Base-by-base conservation (phyloP, 768 basidiomycete genomes). In the Ramaria sp. region DNA sequence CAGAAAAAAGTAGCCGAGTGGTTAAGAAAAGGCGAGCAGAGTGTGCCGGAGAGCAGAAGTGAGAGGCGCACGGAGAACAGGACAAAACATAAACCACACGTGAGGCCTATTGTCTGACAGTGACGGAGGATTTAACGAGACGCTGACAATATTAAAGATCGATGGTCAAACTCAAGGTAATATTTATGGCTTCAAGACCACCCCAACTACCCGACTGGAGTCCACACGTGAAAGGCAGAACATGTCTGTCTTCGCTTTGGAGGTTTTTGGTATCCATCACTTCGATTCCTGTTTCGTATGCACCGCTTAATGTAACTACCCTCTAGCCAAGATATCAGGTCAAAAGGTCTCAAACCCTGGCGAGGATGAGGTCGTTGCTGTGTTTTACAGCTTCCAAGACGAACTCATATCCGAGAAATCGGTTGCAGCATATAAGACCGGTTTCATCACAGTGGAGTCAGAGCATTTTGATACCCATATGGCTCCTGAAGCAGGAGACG, bases 211-310 rank as follows among this genome's bases (percentile, higher is more conserved):
- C 22, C 71, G 69, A 44, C 66, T 70, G 1, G 62, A 72, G 61
- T 27, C 65, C 27, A 70, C 69, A 37, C 77, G 90, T 24, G 81
- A 79, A 63, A 78, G 73, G 53, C 81, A 85, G 58, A 73, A 76
- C 59, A 89, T 97, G 86, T 79, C 84, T 0, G 69, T 90, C 7
- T 66, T 97, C 37, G 82, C 87, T 1, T 64, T 97, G 41, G 96
- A 99, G 65, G 69, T 93, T 1, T 90, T 94, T 61, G 87, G 94
- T 89, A 54, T 55, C 81, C 63, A 27, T 42, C 1, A 42, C 2
- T 39, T 44, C 9, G 22, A 24, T 48, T 48, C 12, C 15, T 5
- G 20, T 4, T 22, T 43, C 15, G 25, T 9, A 6, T 42, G 1
- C 16, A 22, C 20, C 32, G 8, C 16, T 50, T 25, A 2, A 49